These are phyloP conservation scores for Aspergillus olivimuriae DNA, from an alignment of 495 filamentous ascomycete genomes.

Conservation along the genomic window DNA sequence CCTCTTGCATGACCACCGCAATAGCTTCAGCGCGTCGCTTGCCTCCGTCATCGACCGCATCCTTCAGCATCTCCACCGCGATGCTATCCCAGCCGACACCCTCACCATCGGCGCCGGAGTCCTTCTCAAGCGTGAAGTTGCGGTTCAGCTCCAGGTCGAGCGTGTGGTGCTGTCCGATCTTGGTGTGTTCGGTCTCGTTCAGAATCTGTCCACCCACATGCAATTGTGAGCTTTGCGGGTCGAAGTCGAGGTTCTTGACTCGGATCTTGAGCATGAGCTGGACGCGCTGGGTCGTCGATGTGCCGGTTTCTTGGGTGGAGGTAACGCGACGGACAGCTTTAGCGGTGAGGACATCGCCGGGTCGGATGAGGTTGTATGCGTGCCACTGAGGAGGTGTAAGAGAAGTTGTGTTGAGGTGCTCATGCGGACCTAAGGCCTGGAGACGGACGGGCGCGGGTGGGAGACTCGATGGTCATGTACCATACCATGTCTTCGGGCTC, in stretches of 20 bases:
- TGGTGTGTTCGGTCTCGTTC: constrained; percentile 77
- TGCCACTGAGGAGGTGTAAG: constrained; percentile 63
- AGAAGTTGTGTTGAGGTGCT: not conserved
- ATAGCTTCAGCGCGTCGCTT: constrained; percentile 66
- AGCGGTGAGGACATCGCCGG: constrained; percentile 71
- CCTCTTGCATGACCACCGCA: constrained; percentile 92
- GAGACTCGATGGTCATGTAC: too few relatives aligned
- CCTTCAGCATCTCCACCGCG: constrained; percentile 67
- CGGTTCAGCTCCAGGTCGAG: constrained; percentile 83
- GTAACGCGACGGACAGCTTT: constrained; percentile 78
- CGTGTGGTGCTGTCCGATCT: constrained; percentile 81
- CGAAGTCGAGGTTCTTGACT: constrained; percentile 84
- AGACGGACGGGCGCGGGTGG: too few relatives aligned
- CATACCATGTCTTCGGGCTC: constrained; percentile 94
- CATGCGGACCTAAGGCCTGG: too few relatives aligned
- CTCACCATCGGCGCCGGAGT: constrained; percentile 33
- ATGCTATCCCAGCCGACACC: constrained; percentile 86
- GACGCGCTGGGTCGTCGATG: constrained; percentile 65
- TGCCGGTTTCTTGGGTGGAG: constrained; percentile 62
- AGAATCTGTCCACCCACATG: constrained; percentile 79
- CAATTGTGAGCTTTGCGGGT: constrained; percentile 72
- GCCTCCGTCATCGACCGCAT: constrained; percentile 70
- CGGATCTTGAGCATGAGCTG: constrained; percentile 73
- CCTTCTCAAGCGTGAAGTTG: constrained; percentile 78
- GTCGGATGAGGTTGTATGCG: constrained; percentile 87